Evolutionary conservation across 345 rosid species (phyloP), one percentile per base, ranked within the genome.

Genomic region (Arabidopsis suecica): DNA sequence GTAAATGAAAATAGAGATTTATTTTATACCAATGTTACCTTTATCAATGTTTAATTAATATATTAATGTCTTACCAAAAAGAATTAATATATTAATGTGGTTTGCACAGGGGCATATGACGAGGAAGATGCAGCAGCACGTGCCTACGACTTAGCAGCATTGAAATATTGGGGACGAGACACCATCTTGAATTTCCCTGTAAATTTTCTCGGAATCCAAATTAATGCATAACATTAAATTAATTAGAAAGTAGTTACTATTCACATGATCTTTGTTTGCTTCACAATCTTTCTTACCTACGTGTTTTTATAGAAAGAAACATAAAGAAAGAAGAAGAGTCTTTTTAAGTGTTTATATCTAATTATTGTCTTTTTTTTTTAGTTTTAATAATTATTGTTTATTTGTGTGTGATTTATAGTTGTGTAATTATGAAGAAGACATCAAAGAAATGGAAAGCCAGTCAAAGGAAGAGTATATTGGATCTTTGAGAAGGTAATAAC

Each of bases 91-190:
- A 40, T 41, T 18, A 22, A 34, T 42, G 34, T 69, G 65, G 70
- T 53, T 55, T 58, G 68, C 14, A 44, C 70, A 91, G 98, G 98
- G 22, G 97, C 97, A 48, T 91, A 94, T 73, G 96, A 94, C 63
- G 86, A 91, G 57, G 97, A 91, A 81, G 93, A 83, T 81, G 89
- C 93, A 8, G 98, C 97, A 0, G 98, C 97, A 74, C 98, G 84
- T 83, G 93, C 98, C 23, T 90, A 90, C 80, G 98, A 94, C 84
- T 83, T 94, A 82, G 97, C 98, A 37, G 98, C 98, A 77, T 77
- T 94, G 74, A 94, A 90, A 71, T 94, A 88, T 55, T 94, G 98
- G 97, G 97, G 97, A 57, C 93, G 66, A 32, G 93, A 90, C 7
- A 90, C 97, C 51, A 83, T 86, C 70, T 95, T 91, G 65, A 94